Evolutionary conservation across 2,329 filamentous ascomycete species (phyloP).

Genomic region (Xenosphaeropsis pyriputrescens): DNA sequence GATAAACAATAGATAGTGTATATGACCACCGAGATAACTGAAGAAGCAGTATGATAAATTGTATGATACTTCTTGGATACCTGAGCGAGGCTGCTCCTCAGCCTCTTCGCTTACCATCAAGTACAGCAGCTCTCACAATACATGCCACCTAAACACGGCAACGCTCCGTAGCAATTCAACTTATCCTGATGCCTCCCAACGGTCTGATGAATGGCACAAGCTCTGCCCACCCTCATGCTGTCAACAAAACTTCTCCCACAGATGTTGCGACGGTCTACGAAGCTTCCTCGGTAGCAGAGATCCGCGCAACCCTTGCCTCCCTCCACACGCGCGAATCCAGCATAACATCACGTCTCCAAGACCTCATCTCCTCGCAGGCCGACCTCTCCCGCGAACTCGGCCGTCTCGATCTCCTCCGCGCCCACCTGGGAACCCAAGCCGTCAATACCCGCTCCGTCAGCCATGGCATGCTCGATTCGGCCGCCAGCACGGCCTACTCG

Average conservation of each 20-base stretch:
- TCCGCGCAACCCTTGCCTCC: constrained; percentile 60
- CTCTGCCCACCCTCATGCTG: constrained; percentile 2
- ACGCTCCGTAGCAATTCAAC: background rate
- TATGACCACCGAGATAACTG: too few species aligned
- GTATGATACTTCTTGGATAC: too few species aligned
- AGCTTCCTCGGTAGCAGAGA: constrained; percentile 62
- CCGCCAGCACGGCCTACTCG: constrained; percentile 70
- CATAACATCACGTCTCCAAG: constrained; percentile 61
- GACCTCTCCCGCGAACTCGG: constrained; percentile 77
- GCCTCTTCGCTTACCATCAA: too few species aligned
- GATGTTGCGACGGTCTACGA: constrained; percentile 35
- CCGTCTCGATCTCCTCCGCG: constrained; percentile 77
- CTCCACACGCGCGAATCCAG: constrained; percentile 63
- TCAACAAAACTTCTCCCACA: constrained; percentile 5
- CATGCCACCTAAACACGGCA: too few species aligned
- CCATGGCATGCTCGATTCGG: constrained; percentile 79
- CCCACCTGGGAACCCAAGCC: constrained; percentile 75
- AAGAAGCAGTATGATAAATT: too few species aligned
- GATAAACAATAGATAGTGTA: too few species aligned
- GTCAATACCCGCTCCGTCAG: constrained; percentile 71
- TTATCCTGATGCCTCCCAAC: constrained; percentile 18
- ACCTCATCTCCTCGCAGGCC: constrained; percentile 67
- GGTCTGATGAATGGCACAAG: constrained; percentile 18
- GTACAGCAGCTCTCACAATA: too few species aligned
- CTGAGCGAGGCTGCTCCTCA: too few species aligned